A percentile compares a stretch with the other conserved stretches of the same genome.
phyloP scores from a whole-genome alignment of 345 rosid genomes.

The Adansonia digitata region DNA sequence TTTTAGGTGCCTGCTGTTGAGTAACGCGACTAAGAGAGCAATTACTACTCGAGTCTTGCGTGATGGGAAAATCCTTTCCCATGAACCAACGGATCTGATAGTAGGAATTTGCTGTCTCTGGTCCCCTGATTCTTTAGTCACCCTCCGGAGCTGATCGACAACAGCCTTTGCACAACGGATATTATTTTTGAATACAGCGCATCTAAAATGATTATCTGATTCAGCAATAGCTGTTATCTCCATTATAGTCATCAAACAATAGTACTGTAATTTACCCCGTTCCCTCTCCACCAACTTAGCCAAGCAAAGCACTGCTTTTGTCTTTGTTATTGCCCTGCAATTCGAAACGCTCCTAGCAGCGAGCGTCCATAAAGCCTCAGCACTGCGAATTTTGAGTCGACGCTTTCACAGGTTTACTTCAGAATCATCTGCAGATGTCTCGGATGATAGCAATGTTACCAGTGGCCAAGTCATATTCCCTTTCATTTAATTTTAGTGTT shows the following conservation, averaged over 20 bases:
- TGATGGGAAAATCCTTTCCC: neutral
- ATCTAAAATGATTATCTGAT: neutral
- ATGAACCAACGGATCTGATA: neutral
- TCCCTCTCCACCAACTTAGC: slow-evolving; percentile 75
- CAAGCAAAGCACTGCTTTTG: slow-evolving; percentile 77
- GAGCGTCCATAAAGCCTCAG: slow-evolving; percentile 77
- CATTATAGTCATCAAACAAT: slow-evolving; percentile 36
- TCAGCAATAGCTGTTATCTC: slow-evolving; percentile 1
- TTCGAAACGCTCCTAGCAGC: slow-evolving; percentile 56
- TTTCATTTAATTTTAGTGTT: too few species aligned
- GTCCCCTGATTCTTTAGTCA: slow-evolving; percentile 37
- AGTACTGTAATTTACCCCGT: slow-evolving; percentile 50
- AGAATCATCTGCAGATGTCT: slow-evolving; percentile 23
- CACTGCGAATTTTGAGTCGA: slow-evolving; percentile 53
- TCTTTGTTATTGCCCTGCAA: slow-evolving; percentile 64
- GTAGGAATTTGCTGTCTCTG: neutral
- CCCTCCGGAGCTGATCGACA: slow-evolving; percentile 62
- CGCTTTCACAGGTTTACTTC: slow-evolving; percentile 16
- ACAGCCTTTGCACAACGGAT: slow-evolving; percentile 75
- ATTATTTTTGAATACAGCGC: slow-evolving; percentile 47
- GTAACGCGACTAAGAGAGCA: neutral
- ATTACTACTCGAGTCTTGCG: neutral
- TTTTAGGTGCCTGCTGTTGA: neutral
- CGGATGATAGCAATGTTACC: slow-evolving; percentile 56
- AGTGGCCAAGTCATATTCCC: slow-evolving; percentile 61